Evolutionary conservation across 2,329 filamentous ascomycete genomes (phyloP).

Genomic region (Aspergillus flavus): DNA sequence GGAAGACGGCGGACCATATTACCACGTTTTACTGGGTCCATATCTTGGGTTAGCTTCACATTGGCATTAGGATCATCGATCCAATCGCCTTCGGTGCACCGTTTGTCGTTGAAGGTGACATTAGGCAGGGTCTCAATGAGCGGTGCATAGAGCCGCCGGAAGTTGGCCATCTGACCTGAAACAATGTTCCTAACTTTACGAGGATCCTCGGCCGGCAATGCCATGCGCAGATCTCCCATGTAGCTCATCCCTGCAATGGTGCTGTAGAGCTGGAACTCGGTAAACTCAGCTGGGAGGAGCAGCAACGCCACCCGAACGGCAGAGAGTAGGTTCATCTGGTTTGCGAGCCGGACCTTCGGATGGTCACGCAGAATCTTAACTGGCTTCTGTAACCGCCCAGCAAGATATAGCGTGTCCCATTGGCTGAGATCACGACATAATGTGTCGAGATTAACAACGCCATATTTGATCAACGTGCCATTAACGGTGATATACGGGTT

Average conservation of each 20-base stretch:
- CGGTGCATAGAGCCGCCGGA: slow-evolving; percentile 86
- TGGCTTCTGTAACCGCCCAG: slow-evolving; percentile 92
- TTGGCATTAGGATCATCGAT: slow-evolving; percentile 65
- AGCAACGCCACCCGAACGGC: slow-evolving; percentile 88
- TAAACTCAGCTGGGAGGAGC: slow-evolving; percentile 80
- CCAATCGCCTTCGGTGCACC: slow-evolving; percentile 63
- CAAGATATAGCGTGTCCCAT: slow-evolving; percentile 96
- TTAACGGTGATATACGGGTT: slow-evolving; percentile 95
- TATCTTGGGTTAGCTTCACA: slow-evolving; percentile 77
- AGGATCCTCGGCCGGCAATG: slow-evolving; percentile 84
- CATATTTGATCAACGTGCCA: slow-evolving; percentile 95
- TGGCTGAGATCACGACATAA: slow-evolving; percentile 81
- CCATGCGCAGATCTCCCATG: slow-evolving; percentile 94
- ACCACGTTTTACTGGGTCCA: slow-evolving; percentile 85
- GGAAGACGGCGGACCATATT: slow-evolving; percentile 97
- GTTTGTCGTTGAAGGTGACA: slow-evolving; percentile 71
- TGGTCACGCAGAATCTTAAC: slow-evolving; percentile 97
- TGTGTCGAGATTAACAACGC: slow-evolving; percentile 91
- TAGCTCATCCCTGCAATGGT: slow-evolving; percentile 94
- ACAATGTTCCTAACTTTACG: slow-evolving; percentile 95
- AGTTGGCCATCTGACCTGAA: slow-evolving; percentile 84
- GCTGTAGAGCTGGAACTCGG: slow-evolving; percentile 82
- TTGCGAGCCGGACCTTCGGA: slow-evolving; percentile 85
- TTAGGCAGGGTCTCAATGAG: slow-evolving; percentile 90
- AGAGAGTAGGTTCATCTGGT: slow-evolving; percentile 92